Conservation (phyloP, 2,329 filamentous ascomycete species). For the Allantophomopsis lycopodina region DNA sequence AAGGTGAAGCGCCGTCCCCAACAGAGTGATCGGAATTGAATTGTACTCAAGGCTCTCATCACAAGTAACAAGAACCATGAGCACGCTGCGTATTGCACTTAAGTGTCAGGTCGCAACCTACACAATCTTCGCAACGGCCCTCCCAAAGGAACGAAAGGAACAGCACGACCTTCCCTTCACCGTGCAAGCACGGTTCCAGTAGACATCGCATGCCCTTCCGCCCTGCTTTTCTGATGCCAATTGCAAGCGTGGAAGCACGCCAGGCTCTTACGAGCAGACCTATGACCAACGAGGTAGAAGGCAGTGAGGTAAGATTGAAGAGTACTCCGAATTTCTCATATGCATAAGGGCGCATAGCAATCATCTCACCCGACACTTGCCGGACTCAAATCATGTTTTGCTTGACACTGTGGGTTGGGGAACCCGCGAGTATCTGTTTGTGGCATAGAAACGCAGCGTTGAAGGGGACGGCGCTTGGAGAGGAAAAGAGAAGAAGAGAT, state of each 20-base stretch:
- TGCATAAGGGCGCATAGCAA: slow-evolving; percentile 30
- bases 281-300: slow-evolving; percentile 28
- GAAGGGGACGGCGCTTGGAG: slow-evolving; percentile 67
- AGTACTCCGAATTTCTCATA: slow-evolving; percentile 99
- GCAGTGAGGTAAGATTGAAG: slow-evolving; percentile 46
- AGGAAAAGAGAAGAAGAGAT: slow-evolving; percentile 21
- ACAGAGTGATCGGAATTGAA: slow-evolving; percentile 25
- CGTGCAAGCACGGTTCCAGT: too few relatives aligned
- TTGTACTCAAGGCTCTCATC: slow-evolving; percentile 13
- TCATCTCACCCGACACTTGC: too few relatives aligned
- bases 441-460: slow-evolving; percentile 96
- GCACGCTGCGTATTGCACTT: slow-evolving; percentile 93
- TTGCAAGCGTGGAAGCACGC: slow-evolving; percentile 69
- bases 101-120: slow-evolving; percentile 55
- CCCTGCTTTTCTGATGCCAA: slow-evolving; percentile 88
- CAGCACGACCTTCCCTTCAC: too few relatives aligned
- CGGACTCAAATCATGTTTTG: too few relatives aligned
- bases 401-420: too few relatives aligned
- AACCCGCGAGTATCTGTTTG: slow-evolving; percentile 42
- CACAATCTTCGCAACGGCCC: slow-evolving; percentile 91
- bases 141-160: slow-evolving; percentile 57
- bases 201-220: slow-evolving; percentile 1
- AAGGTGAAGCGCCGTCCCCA: slow-evolving; percentile 12
- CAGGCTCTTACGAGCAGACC: slow-evolving; percentile 77
- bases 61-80: slow-evolving; percentile 10